These are phyloP conservation scores for Pseudogymnoascus sp. DNA, from an alignment of 2,329 filamentous ascomycete genomes.

Conservation along the genomic window DNA sequence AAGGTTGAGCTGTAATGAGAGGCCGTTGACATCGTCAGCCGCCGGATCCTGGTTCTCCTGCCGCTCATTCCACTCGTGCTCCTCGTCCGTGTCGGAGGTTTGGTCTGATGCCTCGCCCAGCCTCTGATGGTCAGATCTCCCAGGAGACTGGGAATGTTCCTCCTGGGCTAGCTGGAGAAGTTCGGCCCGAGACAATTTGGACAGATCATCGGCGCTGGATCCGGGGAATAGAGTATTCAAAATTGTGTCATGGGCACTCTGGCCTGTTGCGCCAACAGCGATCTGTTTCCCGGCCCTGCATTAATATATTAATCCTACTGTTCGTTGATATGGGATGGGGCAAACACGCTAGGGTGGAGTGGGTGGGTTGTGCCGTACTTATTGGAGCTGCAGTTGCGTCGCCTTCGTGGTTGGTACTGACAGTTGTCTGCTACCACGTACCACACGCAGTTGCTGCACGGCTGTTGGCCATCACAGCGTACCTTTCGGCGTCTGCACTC, in stretches of 20 bases:
- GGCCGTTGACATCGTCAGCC: background rate
- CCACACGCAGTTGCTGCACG: conserved; percentile 7
- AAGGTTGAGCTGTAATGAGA: background rate
- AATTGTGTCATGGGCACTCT: background rate
- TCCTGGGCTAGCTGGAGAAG: background rate
- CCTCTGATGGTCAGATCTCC: background rate
- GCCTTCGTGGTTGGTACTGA: conserved; percentile 5
- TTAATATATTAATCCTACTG: conserved; percentile 3
- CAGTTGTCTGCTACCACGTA: conserved; percentile 8
- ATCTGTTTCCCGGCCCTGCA: background rate
- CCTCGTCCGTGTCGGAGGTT: background rate
- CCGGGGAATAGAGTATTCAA: conserved; percentile 5
- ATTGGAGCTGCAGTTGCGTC: conserved; percentile 5
- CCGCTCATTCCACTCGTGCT: background rate
- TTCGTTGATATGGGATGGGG: background rate
- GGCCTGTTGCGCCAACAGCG: background rate
- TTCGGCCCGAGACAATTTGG: background rate
- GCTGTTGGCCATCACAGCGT: conserved; percentile 8
- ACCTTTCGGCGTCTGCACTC: conserved; percentile 10
- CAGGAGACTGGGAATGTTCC: background rate
- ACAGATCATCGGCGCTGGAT: conserved; percentile 1
- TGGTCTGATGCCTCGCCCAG: background rate
- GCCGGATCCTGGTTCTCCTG: background rate
- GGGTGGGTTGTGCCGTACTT: conserved; percentile 2
- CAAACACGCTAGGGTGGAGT: background rate